Conservation (phyloP, 371 early-diverging fungal genomes). For the Actinomucor elegans region DNA sequence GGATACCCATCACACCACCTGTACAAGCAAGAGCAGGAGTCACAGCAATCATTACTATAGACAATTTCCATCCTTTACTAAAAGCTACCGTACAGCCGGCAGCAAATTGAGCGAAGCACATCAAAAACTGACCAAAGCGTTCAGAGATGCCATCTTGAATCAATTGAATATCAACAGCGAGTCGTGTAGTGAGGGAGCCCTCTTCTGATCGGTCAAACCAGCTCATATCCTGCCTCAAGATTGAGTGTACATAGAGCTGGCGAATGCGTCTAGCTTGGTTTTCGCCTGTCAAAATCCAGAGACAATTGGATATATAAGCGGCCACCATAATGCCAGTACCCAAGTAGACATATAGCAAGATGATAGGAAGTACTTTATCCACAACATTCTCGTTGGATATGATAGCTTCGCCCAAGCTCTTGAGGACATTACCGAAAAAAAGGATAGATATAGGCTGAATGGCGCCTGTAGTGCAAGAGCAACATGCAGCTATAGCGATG, state of each 20-base stretch:
- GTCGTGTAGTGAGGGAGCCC: constrained; percentile 73
- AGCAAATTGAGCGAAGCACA: constrained; percentile 70
- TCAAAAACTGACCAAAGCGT: constrained; percentile 75
- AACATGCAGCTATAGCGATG: constrained; percentile 25
- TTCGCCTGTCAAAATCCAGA: constrained; percentile 38
- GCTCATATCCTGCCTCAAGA: constrained; percentile 85
- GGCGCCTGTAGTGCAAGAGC: constrained; percentile 37
- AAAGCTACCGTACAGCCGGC: constrained; percentile 88
- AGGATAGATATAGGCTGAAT: constrained; percentile 39
- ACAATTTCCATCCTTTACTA: constrained; percentile 78
- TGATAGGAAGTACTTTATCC: constrained; percentile 13
- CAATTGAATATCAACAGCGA: constrained; percentile 72
- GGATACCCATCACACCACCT: constrained; percentile 65
- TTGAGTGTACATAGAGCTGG: constrained; percentile 61
- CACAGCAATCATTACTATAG: constrained; percentile 69
- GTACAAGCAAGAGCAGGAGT: constrained; percentile 57
- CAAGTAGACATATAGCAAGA: constrained; percentile 38
- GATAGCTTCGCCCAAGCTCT: constrained; percentile 5
- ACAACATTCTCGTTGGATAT: constrained; percentile 27
- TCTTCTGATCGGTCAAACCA: constrained; percentile 82
- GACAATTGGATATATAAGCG: constrained; percentile 31
- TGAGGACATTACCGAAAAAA: constrained; percentile 35
- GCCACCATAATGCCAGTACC: constrained; percentile 33
- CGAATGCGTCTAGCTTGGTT: constrained; percentile 39
- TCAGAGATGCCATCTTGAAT: constrained; percentile 86